phyloP scores from a whole-genome alignment of 116 monocot genomes.

The Thalassia testudinum region DNA sequence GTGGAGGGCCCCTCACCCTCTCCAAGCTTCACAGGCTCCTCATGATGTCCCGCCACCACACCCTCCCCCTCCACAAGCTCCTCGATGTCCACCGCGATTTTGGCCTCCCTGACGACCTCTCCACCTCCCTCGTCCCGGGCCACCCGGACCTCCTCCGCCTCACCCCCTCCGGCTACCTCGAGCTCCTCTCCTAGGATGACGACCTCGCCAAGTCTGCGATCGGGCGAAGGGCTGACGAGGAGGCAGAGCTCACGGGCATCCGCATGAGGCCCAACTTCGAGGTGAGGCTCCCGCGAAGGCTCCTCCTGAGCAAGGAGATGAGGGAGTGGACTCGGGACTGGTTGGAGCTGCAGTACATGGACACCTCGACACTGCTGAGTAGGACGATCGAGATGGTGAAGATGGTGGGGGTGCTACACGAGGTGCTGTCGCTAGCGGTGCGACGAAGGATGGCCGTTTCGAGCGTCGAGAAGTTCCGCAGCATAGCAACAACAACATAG shows the following conservation, averaged over 20 bases:
- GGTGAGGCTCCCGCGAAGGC: slow-evolving; percentile 44
- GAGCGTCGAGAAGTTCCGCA: slow-evolving; percentile 64
- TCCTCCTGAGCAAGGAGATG: slow-evolving; percentile 72
- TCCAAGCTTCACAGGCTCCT: slow-evolving; percentile 68
- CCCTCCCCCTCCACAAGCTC: slow-evolving; percentile 43
- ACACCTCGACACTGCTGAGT: slow-evolving; percentile 27
- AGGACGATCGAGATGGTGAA: slow-evolving; percentile 83
- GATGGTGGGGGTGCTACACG: slow-evolving; percentile 63
- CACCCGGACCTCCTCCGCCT: slow-evolving; percentile 7
- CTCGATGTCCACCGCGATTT: slow-evolving; percentile 54
- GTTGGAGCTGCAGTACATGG: slow-evolving; percentile 74
- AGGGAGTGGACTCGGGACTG: slow-evolving; percentile 81
- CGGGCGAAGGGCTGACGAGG: slow-evolving; percentile 39
- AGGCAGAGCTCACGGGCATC: slow-evolving; percentile 38
- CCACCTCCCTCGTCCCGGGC: slow-evolving; percentile 32
- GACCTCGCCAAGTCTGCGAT: slow-evolving; percentile 41
- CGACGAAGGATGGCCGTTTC: slow-evolving; percentile 48
- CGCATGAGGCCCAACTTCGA: slow-evolving; percentile 55
- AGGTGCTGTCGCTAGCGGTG: slow-evolving; percentile 60
- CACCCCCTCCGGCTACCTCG: slow-evolving; percentile 14
- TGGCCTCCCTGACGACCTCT: slow-evolving; percentile 61
- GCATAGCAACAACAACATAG: no score
- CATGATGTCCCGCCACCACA: slow-evolving; percentile 61
- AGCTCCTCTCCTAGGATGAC: slow-evolving; percentile 60
- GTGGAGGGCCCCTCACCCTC: slow-evolving; percentile 17